Percentiles rank a stretch among this genome's conserved stretches.
Evolutionary conservation across 148 eudicot genomes (phyloP).

Genomic region (Heliamphora exappendiculata): DNA sequence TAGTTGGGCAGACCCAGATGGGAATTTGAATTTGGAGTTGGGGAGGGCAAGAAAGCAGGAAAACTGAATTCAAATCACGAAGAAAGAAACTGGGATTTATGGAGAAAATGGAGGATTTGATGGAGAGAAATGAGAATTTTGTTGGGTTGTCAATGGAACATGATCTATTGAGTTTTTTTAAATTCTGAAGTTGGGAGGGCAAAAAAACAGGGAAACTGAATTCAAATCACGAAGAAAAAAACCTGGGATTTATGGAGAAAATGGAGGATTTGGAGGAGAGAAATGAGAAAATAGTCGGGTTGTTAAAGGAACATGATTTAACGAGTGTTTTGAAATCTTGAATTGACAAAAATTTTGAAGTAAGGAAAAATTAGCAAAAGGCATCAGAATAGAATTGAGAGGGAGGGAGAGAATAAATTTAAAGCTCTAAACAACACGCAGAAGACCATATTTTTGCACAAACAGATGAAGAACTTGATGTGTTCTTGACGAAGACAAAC

Average conservation of each 20-base stretch:
- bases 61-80: conserved; percentile 1
- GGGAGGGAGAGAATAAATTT: neutral
- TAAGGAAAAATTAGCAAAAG: neutral
- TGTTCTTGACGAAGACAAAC: neutral
- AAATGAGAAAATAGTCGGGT: neutral
- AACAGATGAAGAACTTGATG: neutral
- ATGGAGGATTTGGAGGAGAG: neutral
- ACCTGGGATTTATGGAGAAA: neutral
- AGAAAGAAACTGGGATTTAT: neutral
- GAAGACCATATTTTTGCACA: neutral
- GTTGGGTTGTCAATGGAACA: neutral
- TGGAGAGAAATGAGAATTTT: neutral
- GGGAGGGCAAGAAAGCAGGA: neutral
- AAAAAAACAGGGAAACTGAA: conserved; percentile 2
- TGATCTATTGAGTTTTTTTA: neutral
- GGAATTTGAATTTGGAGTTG: conserved; percentile 7
- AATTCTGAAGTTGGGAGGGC: neutral
- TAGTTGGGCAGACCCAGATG: neutral
- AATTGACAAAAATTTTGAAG: neutral
- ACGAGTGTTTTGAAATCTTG: neutral
- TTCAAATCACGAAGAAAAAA: conserved; percentile 2
- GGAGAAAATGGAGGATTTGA: neutral
- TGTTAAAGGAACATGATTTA: neutral
- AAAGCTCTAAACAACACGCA: neutral
- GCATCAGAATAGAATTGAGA: neutral